Base-by-base conservation (phyloP, 768 basidiomycete species). In the Leccinum boreale region DNA sequence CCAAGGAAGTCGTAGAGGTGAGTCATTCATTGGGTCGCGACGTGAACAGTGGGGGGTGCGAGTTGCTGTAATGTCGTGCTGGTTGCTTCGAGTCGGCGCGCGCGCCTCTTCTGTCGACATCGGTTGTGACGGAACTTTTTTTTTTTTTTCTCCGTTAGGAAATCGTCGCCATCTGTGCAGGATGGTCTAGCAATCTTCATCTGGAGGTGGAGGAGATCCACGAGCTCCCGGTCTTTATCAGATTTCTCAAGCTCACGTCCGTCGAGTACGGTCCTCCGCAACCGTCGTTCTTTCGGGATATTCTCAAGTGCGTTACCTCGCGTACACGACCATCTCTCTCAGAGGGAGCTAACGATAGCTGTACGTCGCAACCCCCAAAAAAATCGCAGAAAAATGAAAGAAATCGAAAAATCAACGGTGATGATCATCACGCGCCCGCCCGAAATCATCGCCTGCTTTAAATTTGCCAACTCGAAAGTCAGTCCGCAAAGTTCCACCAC, bases 381-480 rank as follows among this genome's bases (percentile, higher is more conserved):
- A 31, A 31, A 11, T 11, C 11, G 17, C 63, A 78, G 70, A 53
- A 61, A 58, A 21, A 64, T 67, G 68, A 66, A 55, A 21, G 55
- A 33, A 11, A 57, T 55, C 2, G 64, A 55, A 47, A 63, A 21
- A 29, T 69, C 58, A 66, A 75, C 52, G 57, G 77, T 47, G 79
- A 79, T 53, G 35, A 75, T 87, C 52, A 82, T 89, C 58, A 89
- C 87, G 0, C 84, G 86, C 21, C 85, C 87, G 35, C 87, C 88
- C 0, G 88, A 89, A 65, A 87, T 89, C 53, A 68, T 89, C 12
- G 76, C 80, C 17, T 81, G 84, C 64, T 65, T 85, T 58, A 75
- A 73, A 58, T 62, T 77, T 39, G 53, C 60, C 33, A 63, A 46
- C 33, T 11, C 48, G 4, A 21, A 52, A 17, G 35, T 53, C 6